Percentiles rank a stretch among this genome's conserved stretches.
These are phyloP conservation scores for Akanthomyces dipterigenus DNA, from an alignment of 2,329 filamentous ascomycete species.

Conservation along the genomic window DNA sequence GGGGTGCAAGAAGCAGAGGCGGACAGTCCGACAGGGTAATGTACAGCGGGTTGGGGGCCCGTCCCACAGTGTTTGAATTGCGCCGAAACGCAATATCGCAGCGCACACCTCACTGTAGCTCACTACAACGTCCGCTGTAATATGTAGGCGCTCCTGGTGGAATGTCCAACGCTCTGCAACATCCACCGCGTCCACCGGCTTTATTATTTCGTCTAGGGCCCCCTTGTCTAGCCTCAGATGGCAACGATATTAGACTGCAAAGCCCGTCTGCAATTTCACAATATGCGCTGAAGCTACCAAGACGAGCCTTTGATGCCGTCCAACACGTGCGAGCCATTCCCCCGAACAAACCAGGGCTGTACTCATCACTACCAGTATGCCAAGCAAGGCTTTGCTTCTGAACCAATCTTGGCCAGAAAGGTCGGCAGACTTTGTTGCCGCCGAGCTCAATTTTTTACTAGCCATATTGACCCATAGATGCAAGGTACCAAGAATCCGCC, in stretches of 20 bases:
- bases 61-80: constrained; percentile 5
- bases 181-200: no score
- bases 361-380: background rate
- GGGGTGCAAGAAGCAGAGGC: background rate
- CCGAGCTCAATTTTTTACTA: background rate
- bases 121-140: background rate
- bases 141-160: background rate
- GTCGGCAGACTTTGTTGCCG: background rate
- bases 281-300: background rate
- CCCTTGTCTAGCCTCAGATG: constrained; percentile 5
- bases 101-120: background rate
- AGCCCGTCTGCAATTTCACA: constrained; percentile 4
- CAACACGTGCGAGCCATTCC: background rate
- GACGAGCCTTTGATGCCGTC: background rate
- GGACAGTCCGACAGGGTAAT: background rate
- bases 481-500: background rate
- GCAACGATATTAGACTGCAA: background rate
- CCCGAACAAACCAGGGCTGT: background rate
- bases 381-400: background rate
- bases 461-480: background rate
- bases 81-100: background rate
- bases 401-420: background rate
- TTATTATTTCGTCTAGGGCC: no score
- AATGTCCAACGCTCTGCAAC: background rate
- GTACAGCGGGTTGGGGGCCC: background rate